Conservation (phyloP, 75 land plant species). For the Pinus tabuliformis region DNA sequence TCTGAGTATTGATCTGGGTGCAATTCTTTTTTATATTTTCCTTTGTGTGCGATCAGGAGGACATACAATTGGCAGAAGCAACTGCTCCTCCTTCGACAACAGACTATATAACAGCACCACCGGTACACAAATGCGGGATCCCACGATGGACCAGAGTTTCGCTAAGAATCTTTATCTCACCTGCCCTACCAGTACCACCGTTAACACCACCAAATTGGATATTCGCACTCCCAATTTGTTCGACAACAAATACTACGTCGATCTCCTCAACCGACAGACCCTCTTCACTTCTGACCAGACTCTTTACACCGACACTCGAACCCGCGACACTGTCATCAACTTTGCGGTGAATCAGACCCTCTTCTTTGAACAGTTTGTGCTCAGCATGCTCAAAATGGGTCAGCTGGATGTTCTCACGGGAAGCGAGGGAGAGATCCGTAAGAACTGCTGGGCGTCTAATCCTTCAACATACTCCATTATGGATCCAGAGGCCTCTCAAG, state of each 20-base stretch:
- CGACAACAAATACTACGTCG: slow-evolving; percentile 73
- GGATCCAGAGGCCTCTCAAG: not conserved
- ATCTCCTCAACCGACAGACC: slow-evolving; percentile 46
- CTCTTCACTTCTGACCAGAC: slow-evolving; percentile 70
- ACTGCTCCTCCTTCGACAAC: slow-evolving; percentile 11
- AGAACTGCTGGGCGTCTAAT: slow-evolving; percentile 7
- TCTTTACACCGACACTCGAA: slow-evolving; percentile 34
- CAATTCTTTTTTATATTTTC: not conserved
- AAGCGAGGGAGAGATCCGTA: slow-evolving; percentile 20
- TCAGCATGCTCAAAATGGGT: slow-evolving; percentile 28
- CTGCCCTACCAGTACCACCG: slow-evolving; percentile 32
- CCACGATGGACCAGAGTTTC: slow-evolving; percentile 18
- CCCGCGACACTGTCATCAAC: slow-evolving; percentile 27
- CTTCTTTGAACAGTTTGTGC: slow-evolving; percentile 35
- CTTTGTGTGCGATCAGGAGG: slow-evolving; percentile 12
- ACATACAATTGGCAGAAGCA: slow-evolving; percentile 26
- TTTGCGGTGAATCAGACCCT: slow-evolving; percentile 35
- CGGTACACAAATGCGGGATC: not conserved
- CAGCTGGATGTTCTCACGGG: slow-evolving; percentile 26
- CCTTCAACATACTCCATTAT: not conserved
- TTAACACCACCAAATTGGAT: slow-evolving; percentile 35
- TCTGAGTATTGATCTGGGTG: not conserved
- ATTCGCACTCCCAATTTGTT: slow-evolving; percentile 41
- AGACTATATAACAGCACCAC: slow-evolving; percentile 3
- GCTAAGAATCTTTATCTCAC: slow-evolving; percentile 24